Percentiles rank a stretch among this genome's conserved stretches.
These are phyloP conservation scores for Thielaviopsis punctulata DNA, from an alignment of 2,329 filamentous ascomycete genomes.

Conservation along the genomic window DNA sequence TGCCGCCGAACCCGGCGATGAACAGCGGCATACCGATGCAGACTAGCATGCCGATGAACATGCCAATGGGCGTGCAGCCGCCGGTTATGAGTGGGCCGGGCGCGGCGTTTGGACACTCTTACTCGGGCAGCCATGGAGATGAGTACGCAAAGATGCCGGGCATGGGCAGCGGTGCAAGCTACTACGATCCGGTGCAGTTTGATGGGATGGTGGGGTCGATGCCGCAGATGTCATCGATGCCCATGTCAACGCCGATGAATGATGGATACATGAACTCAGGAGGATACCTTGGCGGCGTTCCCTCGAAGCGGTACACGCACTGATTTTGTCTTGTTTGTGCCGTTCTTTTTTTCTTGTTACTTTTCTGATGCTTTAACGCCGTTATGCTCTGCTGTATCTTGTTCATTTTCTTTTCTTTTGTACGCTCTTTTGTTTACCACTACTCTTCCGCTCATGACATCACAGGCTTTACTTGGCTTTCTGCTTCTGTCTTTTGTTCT, in stretches of 20 bases:
- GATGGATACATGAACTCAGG: not conserved
- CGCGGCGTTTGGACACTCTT: not conserved
- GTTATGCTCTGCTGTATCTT: too few relatives aligned
- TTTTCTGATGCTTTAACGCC: not conserved
- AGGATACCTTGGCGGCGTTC: slow-evolving; percentile 1
- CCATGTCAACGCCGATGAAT: not conserved
- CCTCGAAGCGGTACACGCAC: not conserved
- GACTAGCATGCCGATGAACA: not conserved
- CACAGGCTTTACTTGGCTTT: not conserved
- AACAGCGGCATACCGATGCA: slow-evolving; percentile 1
- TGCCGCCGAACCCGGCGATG: not conserved
- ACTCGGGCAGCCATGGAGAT: not conserved
- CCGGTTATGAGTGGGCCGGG: not conserved
- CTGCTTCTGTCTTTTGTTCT: not conserved
- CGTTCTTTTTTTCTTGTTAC: not conserved
- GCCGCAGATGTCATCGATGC: not conserved
- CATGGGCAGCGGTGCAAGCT: not conserved
- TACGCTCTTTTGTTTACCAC: not conserved
- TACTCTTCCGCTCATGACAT: not conserved
- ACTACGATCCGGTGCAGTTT: not conserved
- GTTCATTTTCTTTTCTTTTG: not conserved
- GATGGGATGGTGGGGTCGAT: not conserved
- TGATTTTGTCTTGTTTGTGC: not conserved
- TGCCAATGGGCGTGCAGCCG: not conserved
- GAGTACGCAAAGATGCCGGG: not conserved